Evolutionary conservation across 2,329 filamentous ascomycete species (phyloP).

Genomic region (Cladorrhinum sp.): DNA sequence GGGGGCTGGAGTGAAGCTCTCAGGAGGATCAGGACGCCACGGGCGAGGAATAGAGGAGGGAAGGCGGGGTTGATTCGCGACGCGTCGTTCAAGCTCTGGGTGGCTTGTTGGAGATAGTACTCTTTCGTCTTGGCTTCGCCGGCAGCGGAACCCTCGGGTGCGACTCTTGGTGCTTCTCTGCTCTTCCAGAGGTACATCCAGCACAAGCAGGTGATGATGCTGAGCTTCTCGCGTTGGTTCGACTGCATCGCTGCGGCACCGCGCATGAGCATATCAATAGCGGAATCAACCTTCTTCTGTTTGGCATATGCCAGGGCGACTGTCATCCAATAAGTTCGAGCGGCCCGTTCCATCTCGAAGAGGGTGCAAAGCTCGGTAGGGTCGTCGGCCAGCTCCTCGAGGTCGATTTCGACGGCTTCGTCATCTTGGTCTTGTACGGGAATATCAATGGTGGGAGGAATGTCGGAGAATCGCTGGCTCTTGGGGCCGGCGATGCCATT

Average conservation of each 20-base stretch:
- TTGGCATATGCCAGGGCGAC: slow-evolving; percentile 96
- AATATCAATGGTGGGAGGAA: slow-evolving; percentile 63
- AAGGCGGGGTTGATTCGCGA: slow-evolving; percentile 89
- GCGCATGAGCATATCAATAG: slow-evolving; percentile 69
- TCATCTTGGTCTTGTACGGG: slow-evolving; percentile 64
- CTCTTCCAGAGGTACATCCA: slow-evolving; percentile 92
- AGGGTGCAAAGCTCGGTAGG: slow-evolving; percentile 92
- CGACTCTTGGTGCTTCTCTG: slow-evolving; percentile 66
- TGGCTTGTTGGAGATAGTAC: slow-evolving; percentile 86
- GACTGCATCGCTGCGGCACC: slow-evolving; percentile 69
- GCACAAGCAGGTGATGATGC: slow-evolving; percentile 78
- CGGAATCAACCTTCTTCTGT: slow-evolving; percentile 86
- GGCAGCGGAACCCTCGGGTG: slow-evolving; percentile 59
- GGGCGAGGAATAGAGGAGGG: slow-evolving; percentile 84
- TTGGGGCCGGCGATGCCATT: slow-evolving; percentile 42
- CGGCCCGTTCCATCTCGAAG: slow-evolving; percentile 88
- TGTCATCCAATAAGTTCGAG: slow-evolving; percentile 96
- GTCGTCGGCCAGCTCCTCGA: slow-evolving; percentile 88
- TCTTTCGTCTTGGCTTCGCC: slow-evolving; percentile 88
- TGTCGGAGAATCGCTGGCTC: slow-evolving; percentile 61
- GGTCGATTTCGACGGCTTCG: slow-evolving; percentile 84
- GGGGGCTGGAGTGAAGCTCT: slow-evolving; percentile 80
- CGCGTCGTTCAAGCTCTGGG: slow-evolving; percentile 89
- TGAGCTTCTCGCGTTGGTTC: slow-evolving; percentile 77
- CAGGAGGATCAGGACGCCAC: slow-evolving; percentile 83